phyloP scores from a whole-genome alignment of 1,139 yeast genomes.

The Geotrichum cucujoidarum region DNA sequence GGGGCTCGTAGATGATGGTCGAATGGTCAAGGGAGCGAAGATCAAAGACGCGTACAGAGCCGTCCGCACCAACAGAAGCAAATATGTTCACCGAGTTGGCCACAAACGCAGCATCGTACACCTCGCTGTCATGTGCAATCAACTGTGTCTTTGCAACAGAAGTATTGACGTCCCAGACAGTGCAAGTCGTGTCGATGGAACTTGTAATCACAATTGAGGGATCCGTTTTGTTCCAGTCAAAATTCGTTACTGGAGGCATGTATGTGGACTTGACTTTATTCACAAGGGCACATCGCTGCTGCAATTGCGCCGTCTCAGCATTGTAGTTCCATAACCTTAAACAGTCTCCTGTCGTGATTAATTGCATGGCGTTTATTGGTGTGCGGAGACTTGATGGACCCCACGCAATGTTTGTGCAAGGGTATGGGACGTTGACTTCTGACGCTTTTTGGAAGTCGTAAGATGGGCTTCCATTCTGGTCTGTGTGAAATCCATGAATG shows the following conservation, averaged over 20 bases:
- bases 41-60: constrained; percentile 89
- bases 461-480: constrained; percentile 20
- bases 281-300: constrained; percentile 40
- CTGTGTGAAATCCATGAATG: constrained; percentile 9
- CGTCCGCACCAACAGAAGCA: constrained; percentile 94
- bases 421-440: constrained; percentile 55
- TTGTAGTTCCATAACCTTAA: constrained; percentile 59
- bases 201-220: constrained; percentile 72
- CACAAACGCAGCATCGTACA: constrained; percentile 82
- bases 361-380: constrained; percentile 32
- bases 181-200: constrained; percentile 93
- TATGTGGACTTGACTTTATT: constrained; percentile 39
- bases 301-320: constrained; percentile 38
- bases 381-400: constrained; percentile 44
- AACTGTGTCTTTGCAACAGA: constrained; percentile 84
- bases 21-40: constrained; percentile 85
- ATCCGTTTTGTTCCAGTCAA: constrained; percentile 84
- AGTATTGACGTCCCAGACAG: constrained; percentile 81
- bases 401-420: constrained; percentile 69
- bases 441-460: constrained; percentile 37
- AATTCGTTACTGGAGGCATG: constrained; percentile 67
- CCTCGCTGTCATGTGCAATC: constrained; percentile 95
- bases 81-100: constrained; percentile 73
- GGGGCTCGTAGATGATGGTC: constrained; percentile 83
- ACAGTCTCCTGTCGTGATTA: constrained; percentile 70